Evolutionary conservation across 208 protist species (phyloP), one percentile per base, ranked within the genome.

Genomic region (Leishmania lainsoni): DNA sequence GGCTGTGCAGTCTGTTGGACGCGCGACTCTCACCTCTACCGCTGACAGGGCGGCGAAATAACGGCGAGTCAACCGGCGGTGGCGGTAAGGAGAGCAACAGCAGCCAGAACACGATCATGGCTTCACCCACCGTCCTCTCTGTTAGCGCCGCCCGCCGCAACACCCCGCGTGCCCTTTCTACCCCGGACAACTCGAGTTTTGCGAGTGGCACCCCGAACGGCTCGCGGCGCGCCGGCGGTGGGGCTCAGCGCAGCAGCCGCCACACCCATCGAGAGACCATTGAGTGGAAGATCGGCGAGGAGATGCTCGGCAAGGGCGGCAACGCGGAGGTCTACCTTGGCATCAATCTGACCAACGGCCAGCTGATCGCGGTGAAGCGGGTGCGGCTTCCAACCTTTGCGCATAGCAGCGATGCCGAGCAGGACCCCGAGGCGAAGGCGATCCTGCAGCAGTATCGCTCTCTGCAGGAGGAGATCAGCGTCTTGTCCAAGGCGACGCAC

Each of bases 281-380:
- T 80, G 93, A 98, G 81, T 98, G 93, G 92, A 97, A 97, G 86
- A 96, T 97, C 75, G 92, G 95, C 26, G 92, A 96, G 81, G 93
- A 97, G 77, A 92, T 97, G 89, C 87, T 98, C 63, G 95, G 95
- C 49, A 96, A 96, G 79, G 95, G 95, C 79, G 95, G 95, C 52
- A 97, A 96, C 73, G 93, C 93, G 39, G 90, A 97, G 83, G 95
- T 98, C 63, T 97, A 89, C 84, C 89, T 98, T 45, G 95, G 95
- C 45, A 97, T 98, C 70, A 98, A 98, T 86, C 80, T 97, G 17
- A 97, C 93, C 0, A 97, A 97, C 75, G 93, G 93, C 16, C 91
- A 94, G 88, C 93, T 98, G 63, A 97, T 98, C 65, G 95, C 95
- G 1, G 93, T 98, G 75, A 98, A 98, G 86, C 91, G 93, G 4